A percentile compares a stretch with the other conserved stretches of the same genome.
Conservation (phyloP, 805 yeast species). For the Cyberlindnera bimundalis region DNA sequence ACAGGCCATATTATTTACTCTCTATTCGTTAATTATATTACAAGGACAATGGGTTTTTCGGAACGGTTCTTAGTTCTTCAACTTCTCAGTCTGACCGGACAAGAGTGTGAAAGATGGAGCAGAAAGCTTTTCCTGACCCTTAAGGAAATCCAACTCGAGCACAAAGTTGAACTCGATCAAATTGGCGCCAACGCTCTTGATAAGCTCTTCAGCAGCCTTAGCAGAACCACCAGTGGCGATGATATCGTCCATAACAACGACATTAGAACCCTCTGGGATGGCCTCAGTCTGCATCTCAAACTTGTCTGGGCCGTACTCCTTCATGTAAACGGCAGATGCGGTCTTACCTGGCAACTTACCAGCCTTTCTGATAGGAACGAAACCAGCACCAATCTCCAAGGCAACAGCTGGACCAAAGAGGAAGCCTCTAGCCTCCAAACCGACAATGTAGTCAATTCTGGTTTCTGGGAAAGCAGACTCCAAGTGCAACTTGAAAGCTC, state of each 20-base stretch:
- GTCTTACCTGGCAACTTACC: conserved; percentile 93
- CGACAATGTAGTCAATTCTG: conserved; percentile 85
- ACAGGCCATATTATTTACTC: too few species aligned
- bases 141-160: conserved; percentile 91
- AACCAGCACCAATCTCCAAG: conserved; percentile 81
- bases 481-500: conserved; percentile 75
- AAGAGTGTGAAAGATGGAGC: conserved; percentile 89
- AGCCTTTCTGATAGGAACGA: conserved; percentile 91
- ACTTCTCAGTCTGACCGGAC: conserved; percentile 68
- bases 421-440: conserved; percentile 96
- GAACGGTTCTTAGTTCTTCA: conserved; percentile 17
- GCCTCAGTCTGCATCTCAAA: conserved; percentile 87
- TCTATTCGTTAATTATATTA: too few species aligned
- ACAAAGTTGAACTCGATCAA: conserved; percentile 82
- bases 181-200: conserved; percentile 61
- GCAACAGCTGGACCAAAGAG: conserved; percentile 96
- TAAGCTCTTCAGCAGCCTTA: conserved; percentile 85
- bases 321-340: conserved; percentile 66
- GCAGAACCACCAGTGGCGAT: conserved; percentile 99
- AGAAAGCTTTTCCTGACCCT: conserved; percentile 83
- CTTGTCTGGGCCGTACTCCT: conserved; percentile 90
- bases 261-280: conserved; percentile 75
- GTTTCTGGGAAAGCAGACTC: conserved; percentile 49
- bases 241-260: conserved; percentile 90
- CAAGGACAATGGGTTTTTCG: too few species aligned